Percentiles rank a stretch among this genome's conserved stretches.
Conservation (phyloP, 495 filamentous ascomycete genomes). For the Chaetomidium leptoderma region DNA sequence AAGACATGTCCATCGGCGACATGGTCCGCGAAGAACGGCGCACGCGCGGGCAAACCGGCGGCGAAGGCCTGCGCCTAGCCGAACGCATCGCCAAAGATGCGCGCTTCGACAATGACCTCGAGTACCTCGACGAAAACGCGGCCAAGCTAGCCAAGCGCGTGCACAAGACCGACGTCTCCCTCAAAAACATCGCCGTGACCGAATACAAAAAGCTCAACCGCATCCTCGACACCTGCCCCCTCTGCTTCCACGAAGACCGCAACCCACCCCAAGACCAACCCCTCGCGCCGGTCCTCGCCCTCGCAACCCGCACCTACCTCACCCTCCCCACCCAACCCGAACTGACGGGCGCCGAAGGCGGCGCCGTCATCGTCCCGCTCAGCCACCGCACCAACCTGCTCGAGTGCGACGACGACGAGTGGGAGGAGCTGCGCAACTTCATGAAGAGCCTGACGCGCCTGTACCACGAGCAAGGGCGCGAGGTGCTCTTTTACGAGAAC, state of each 20-base stretch:
- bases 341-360: constrained; percentile 61
- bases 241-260: constrained; percentile 90
- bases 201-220: constrained; percentile 89
- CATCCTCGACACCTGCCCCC: constrained; percentile 80
- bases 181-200: constrained; percentile 80
- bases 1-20: constrained; percentile 92
- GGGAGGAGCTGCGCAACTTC: constrained; percentile 98
- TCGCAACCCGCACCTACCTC: constrained; percentile 82
- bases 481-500: constrained; percentile 97
- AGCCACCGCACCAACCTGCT: constrained; percentile 85
- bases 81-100: constrained; percentile 89
- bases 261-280: constrained; percentile 58
- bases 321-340: constrained; percentile 90
- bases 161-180: constrained; percentile 79
- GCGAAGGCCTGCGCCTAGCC: constrained; percentile 76
- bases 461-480: constrained; percentile 85
- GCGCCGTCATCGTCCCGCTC: constrained; percentile 83
- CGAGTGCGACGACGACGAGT: constrained; percentile 98
- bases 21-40: constrained; percentile 92
- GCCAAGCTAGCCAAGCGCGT: constrained; percentile 84
- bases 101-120: constrained; percentile 88
- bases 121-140: constrained; percentile 97
- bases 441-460: constrained; percentile 93
- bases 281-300: constrained; percentile 81
- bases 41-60: constrained; percentile 71